Evolutionary conservation across 306 rosid genomes (phyloP), one percentile per base, ranked within the genome.

Genomic region (Glycine soja): DNA sequence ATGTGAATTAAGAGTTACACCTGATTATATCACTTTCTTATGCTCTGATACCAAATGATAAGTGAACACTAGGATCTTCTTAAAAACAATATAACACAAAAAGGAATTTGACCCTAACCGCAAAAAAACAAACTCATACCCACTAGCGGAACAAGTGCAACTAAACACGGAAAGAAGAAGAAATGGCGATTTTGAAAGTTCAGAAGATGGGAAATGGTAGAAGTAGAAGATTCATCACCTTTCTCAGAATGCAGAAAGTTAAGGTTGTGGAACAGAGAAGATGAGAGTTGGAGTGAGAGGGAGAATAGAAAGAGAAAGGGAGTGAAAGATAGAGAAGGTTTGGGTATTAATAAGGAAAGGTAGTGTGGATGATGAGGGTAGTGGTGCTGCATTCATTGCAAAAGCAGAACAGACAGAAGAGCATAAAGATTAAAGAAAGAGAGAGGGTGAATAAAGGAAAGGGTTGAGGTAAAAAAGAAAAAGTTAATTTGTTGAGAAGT

Each of bases 381-480:
- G 50, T 77, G 80, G 79, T 82, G 85, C 57, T 78, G 93, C 91
- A 90, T 89, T 92, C 82, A 92, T 84, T 89, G 90, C 88, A 74
- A 86, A 82, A 80, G 88, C 85, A 80, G 88, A 47, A 56, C 32
- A 65, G 80, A 84, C 81, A 84, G 73, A 54, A 45, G 74, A 36
- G 70, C 67, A 36, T 36, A 36, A 36, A 62, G 30, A 24, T 24
- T 14, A 66, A 2, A 42, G 62, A 63, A 24, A 86, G 80, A 19
- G 56, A 75, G 70, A 38, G 58, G 45, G 45, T 30, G 30, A 30
- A 30, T 56, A 12, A 40, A 12, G 30, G 72, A 36, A 50, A 6
- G n/a, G 12, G 43, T 32, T 12, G 71, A 57, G 24, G 76, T 72
- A 80, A 83, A 80, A 51, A 79, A 79, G 77, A 32, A 9, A 47